Conservation (phyloP, 306 rosid species). For the Lagenaria siceraria region DNA sequence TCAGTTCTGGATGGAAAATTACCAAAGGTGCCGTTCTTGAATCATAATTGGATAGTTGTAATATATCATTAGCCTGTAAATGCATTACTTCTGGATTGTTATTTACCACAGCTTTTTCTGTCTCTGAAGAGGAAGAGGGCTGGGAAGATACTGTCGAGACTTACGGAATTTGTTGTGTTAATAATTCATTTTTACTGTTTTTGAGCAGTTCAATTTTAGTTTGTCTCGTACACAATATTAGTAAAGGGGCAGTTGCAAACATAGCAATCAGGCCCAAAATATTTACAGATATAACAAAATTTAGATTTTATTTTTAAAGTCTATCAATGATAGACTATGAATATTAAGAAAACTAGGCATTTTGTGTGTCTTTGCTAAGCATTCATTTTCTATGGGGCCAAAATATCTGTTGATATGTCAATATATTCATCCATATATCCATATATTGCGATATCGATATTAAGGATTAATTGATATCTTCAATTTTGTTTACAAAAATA, state of each 20-base stretch:
- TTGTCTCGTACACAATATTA: neutral
- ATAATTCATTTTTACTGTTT: neutral
- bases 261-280: too few species aligned
- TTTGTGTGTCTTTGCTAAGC: neutral
- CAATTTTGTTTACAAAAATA: too few species aligned
- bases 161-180: neutral
- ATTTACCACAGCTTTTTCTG: neutral
- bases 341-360: too few species aligned
- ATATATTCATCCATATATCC: too few species aligned
- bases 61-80: conserved; percentile 13
- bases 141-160: neutral
- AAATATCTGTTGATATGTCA: too few species aligned
- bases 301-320: too few species aligned
- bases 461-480: too few species aligned
- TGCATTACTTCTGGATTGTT: conserved; percentile 8
- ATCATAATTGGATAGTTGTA: conserved; percentile 25
- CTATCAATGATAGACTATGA: too few species aligned
- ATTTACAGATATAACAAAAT: too few species aligned
- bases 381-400: neutral
- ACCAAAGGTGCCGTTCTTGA: conserved; percentile 86
- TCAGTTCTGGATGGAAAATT: conserved; percentile 77
- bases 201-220: neutral
- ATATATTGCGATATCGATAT: too few species aligned
- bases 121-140: neutral
- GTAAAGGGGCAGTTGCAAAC: too few species aligned